Conservation (phyloP, 192 early-diverging fungal genomes). For the Entomortierella lignicola region DNA sequence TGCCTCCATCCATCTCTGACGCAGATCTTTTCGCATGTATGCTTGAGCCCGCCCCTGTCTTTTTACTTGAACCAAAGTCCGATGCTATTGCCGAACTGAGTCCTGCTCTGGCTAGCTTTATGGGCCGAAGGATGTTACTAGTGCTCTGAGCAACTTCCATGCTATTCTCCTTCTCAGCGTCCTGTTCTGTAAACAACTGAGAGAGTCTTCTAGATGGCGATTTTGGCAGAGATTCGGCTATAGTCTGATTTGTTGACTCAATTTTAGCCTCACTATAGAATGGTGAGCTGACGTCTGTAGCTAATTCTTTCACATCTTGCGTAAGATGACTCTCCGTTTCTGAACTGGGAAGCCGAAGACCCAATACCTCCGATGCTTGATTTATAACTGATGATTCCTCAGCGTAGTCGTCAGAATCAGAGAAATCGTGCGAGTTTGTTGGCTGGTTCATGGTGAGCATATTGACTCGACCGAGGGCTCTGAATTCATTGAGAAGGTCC, state of each 20-base stretch:
- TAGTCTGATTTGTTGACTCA: background rate
- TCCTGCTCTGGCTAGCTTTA: slow-evolving; percentile 11
- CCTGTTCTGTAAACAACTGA: slow-evolving; percentile 1
- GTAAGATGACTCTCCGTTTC: background rate
- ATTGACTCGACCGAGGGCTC: slow-evolving; percentile 44
- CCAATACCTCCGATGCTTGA: background rate
- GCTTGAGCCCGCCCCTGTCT: background rate
- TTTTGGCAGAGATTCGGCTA: background rate
- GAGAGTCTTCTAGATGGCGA: slow-evolving; percentile 20
- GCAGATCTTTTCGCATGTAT: slow-evolving; percentile 20
- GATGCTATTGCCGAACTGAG: background rate
- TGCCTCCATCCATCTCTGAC: slow-evolving; percentile 18
- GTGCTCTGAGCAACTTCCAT: background rate
- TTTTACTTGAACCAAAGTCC: slow-evolving; percentile 7
- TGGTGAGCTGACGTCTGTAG: background rate
- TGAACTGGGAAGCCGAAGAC: background rate
- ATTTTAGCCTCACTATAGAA: background rate
- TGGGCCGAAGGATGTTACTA: background rate
- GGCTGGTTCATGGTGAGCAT: slow-evolving; percentile 17
- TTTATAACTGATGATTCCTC: background rate
- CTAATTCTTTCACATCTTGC: background rate
- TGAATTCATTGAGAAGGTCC: slow-evolving; percentile 47
- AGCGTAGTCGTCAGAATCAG: slow-evolving; percentile 11
- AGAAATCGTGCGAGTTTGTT: background rate
- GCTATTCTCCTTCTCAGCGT: slow-evolving; percentile 27